These are phyloP conservation scores for Tarenaya hassleriana DNA, from an alignment of 345 rosid species.

Conservation along the genomic window DNA sequence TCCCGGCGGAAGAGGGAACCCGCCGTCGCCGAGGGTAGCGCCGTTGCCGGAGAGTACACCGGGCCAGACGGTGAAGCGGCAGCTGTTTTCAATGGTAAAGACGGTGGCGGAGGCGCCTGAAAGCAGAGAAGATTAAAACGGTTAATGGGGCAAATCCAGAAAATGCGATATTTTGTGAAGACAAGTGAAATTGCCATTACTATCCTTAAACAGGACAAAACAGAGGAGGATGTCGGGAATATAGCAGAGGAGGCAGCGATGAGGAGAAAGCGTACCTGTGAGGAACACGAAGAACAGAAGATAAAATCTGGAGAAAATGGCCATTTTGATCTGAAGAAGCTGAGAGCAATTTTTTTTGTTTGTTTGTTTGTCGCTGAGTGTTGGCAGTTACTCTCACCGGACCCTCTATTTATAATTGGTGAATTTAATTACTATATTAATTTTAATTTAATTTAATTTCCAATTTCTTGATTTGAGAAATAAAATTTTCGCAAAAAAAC, in stretches of 20 bases:
- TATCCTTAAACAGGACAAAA: no score
- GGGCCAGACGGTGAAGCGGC: slow-evolving; percentile 60
- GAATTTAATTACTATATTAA: no score
- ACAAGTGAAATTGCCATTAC: no score
- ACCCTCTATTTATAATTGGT: no score
- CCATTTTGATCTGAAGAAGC: not conserved
- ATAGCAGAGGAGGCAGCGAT: no score
- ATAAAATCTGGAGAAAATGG: slow-evolving; percentile 15
- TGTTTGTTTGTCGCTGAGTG: not conserved
- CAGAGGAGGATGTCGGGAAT: no score
- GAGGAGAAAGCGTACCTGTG: slow-evolving; percentile 10
- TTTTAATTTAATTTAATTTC: no score
- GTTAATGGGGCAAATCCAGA: no score
- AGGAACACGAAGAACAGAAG: slow-evolving; percentile 18
- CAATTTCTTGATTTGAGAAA: no score
- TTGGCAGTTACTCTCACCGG: no score
- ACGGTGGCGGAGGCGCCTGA: slow-evolving; percentile 33
- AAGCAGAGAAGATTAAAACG: not conserved
- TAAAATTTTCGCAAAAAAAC: no score
- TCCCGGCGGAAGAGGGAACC: slow-evolving; percentile 44
- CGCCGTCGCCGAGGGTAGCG: slow-evolving; percentile 50
- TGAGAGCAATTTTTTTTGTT: not conserved
- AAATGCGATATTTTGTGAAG: no score
- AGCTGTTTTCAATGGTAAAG: slow-evolving; percentile 53
- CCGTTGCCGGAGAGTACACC: slow-evolving; percentile 53